These are phyloP conservation scores for Cryptosporidium baileyi DNA, from an alignment of 169 alveolate genomes.

Conservation along the genomic window DNA sequence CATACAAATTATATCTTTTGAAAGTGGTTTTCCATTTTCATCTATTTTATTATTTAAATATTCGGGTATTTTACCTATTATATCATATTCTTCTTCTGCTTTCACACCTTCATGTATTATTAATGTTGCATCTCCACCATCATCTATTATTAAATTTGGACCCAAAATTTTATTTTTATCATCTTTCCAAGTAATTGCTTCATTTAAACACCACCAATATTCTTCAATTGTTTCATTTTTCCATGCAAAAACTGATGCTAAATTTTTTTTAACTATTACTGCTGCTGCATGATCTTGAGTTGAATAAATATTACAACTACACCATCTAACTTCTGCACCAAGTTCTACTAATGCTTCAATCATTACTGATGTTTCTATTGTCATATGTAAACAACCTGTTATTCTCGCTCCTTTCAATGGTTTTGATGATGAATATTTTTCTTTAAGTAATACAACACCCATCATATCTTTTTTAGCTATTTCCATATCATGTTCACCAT, in stretches of 20 bases:
- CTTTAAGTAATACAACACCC: conserved; percentile 92
- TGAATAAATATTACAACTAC: conserved; percentile 96
- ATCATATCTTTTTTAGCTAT: conserved; percentile 97
- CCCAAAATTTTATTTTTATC: conserved; percentile 80
- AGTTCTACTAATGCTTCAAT: conserved; percentile 88
- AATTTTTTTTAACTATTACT: conserved; percentile 83
- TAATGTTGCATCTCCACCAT: conserved; percentile 97
- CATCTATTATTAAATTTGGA: conserved; percentile 96
- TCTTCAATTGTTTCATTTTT: conserved; percentile 93
- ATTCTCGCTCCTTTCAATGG: conserved; percentile 93
- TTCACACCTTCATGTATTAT: conserved; percentile 91
- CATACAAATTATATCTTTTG: conserved; percentile 78
- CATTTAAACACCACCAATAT: conserved; percentile 97
- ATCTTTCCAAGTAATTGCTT: conserved; percentile 90
- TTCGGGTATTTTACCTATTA: conserved; percentile 67
- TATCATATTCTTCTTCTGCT: conserved; percentile 80
- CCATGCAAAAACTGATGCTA: conserved; percentile 97
- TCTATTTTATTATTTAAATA: conserved; percentile 68
- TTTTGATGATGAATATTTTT: conserved; percentile 86
- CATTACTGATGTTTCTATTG: conserved; percentile 91
- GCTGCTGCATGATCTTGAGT: conserved; percentile 99
- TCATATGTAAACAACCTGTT: conserved; percentile 97
- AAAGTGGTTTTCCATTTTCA: conserved; percentile 75
- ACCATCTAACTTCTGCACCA: conserved; percentile 98
- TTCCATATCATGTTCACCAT: conserved; percentile 92